Evolutionary conservation across 371 early-diverging fungal species (phyloP).

Genomic region (Conidiobolus incongruus): DNA sequence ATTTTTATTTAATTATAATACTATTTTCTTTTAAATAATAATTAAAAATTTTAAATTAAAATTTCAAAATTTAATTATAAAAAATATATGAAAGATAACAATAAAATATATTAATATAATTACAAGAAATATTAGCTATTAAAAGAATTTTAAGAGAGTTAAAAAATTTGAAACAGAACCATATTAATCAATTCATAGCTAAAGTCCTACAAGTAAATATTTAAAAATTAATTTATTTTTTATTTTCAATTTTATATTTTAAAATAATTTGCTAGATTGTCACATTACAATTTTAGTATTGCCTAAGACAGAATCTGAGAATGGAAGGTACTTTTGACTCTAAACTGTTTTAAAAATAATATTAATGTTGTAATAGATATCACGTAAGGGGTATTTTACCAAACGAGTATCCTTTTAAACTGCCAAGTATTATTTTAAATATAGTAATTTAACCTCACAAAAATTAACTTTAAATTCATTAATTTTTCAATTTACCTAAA

Average conservation of each 20-base stretch:
- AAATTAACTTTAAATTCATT: neutral
- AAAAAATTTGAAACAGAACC: conserved; percentile 24
- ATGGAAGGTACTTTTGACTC: conserved; percentile 27
- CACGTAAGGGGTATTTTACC: conserved; percentile 61
- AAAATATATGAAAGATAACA: neutral
- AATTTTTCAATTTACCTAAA: conserved; percentile 25
- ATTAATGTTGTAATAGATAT: conserved; percentile 15
- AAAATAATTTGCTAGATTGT: conserved; percentile 72
- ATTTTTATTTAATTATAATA: too few relatives aligned
- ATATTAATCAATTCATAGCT: conserved; percentile 26
- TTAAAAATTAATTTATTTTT: neutral
- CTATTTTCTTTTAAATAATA: too few relatives aligned
- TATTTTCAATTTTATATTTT: neutral
- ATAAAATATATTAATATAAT: neutral
- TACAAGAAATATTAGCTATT: neutral
- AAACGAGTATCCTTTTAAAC: conserved; percentile 83
- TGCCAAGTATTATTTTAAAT: conserved; percentile 70
- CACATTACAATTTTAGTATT: conserved; percentile 87
- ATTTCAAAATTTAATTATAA: too few relatives aligned
- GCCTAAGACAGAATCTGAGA: conserved; percentile 59
- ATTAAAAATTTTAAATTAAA: too few relatives aligned
- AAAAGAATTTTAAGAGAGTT: conserved; percentile 18
- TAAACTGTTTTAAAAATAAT: neutral
- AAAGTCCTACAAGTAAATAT: conserved; percentile 28
- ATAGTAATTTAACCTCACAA: conserved; percentile 27